Base-by-base conservation (phyloP, 345 rosid genomes). In the Luvunga scandens region DNA sequence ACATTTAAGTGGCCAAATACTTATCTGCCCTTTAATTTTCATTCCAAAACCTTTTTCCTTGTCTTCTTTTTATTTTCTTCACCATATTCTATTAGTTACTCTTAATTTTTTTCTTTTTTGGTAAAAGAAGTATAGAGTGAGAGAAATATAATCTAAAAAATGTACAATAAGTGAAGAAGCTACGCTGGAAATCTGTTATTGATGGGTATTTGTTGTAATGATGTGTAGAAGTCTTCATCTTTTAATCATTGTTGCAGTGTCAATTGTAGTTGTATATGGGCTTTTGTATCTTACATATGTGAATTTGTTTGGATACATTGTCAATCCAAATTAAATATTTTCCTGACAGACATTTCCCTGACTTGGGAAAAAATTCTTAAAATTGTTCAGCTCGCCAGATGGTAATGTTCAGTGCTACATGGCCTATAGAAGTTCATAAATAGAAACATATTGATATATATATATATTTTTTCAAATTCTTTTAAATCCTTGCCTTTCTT, bases 401-500 rank as follows among this genome's bases (percentile, higher is more conserved):
- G 95, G 92, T 96, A 77, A 94, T 96, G 99, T 96, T 96, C 78
- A 94, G 97, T 78, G 99, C 99, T 71, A 94, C 99, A 30, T 96
- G 99, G 99, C 98, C 98, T 70, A 3, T 86, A 6, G 91, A 87
- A 31, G 99, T 96, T 82, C 97, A 92, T 87, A 90, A 84, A 24
- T 42, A 9, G 25, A 67, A 48, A n/a, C 67, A 36, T 80, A 75
- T 50, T 60, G 66, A 28, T 63, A n/a, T n/a, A n/a, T n/a, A n/a
- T n/a, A n/a, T 73, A 38, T n/a, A 7, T 76, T 65, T 38, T 18
- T 65, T 77, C 1, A 5, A 4, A 53, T 53, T 42, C 50, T 45
- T 45, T 45, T 3, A 1, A 53, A 53, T 31, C 42, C 62, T 69
- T 64, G 30, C 7, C 38, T 38, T 50, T 62, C 66, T 28, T 72